A percentile compares a stretch with the other conserved stretches of the same genome.
These are phyloP conservation scores for Rusavskia elegans DNA, from an alignment of 495 filamentous ascomycete species.

Conservation along the genomic window DNA sequence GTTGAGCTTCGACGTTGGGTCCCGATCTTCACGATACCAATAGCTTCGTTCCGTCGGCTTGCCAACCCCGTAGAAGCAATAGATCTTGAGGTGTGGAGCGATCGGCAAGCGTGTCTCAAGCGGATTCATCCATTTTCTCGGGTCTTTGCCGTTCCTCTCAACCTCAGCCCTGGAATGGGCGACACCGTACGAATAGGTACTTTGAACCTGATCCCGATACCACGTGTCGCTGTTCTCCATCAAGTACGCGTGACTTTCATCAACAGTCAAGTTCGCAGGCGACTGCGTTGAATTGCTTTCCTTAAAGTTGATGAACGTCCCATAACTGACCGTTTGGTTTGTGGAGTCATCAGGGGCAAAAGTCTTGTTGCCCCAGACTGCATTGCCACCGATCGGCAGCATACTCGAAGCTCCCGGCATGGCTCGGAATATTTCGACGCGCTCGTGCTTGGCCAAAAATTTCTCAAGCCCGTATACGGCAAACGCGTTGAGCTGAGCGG, in stretches of 20 bases:
- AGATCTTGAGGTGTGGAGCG: conserved; percentile 86
- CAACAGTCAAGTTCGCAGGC: conserved; percentile 62
- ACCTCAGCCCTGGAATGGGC: conserved; percentile 70
- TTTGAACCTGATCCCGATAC: conserved; percentile 57
- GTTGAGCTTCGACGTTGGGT: conserved; percentile 50
- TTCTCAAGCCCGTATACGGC: conserved; percentile 95
- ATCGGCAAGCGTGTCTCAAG: conserved; percentile 78
- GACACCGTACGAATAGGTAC: conserved; percentile 75
- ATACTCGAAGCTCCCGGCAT: conserved; percentile 96
- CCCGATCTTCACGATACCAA: conserved; percentile 65
- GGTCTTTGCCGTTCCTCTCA: conserved; percentile 68
- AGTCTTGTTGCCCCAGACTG: conserved; percentile 80
- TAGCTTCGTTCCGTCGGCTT: conserved; percentile 87
- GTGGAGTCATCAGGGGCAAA: conserved; percentile 82
- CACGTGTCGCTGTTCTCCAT: conserved; percentile 64
- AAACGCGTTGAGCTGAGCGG: conserved; percentile 92
- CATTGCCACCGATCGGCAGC: conserved; percentile 89
- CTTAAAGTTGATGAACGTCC: conserved; percentile 78
- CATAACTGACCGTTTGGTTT: conserved; percentile 54
- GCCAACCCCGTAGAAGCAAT: conserved; percentile 90
- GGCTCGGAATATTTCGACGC: conserved; percentile 84
- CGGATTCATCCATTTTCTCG: conserved; percentile 85
- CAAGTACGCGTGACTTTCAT: conserved; percentile 62
- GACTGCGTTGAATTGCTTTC: conserved; percentile 45
- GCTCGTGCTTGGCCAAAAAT: conserved; percentile 77